Conservation (phyloP, 225 moss, liverwort and hornwort species). For the Polytrichum commune region DNA sequence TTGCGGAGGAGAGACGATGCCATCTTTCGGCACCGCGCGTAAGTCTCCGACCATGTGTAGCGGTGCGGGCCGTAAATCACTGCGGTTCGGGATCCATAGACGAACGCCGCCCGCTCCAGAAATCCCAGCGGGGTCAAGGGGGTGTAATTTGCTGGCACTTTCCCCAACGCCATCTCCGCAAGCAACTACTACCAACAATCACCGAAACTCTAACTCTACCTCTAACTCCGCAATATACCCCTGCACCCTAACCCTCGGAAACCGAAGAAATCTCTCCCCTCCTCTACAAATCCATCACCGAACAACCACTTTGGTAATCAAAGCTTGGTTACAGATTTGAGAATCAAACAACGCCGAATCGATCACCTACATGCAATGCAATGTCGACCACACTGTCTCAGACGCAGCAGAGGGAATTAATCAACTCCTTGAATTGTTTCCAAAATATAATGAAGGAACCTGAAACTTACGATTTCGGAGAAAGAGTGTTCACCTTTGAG, state of each 20-base stretch:
- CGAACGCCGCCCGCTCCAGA: conserved; percentile 56
- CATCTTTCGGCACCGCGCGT: conserved; percentile 57
- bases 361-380: conserved; percentile 76
- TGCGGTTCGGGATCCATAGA: conserved; percentile 31
- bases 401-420: not conserved
- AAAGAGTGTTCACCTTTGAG: conserved; percentile 59
- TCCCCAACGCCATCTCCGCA: not conserved
- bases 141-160: conserved; percentile 58
- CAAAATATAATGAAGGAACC: no score
- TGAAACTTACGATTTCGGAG: not conserved
- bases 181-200: no score
- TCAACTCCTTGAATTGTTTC: no score
- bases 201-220: no score
- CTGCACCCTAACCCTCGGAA: no score
- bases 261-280: no score
- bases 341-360: conserved; percentile 25
- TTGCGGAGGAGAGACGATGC: conserved; percentile 50
- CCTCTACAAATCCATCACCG: no score
- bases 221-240: no score
- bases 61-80: conserved; percentile 51
- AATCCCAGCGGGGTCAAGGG: conserved; percentile 73
- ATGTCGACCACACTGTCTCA: conserved; percentile 30
- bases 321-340: no score
- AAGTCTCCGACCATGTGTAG: conserved; percentile 68
- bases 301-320: no score